phyloP scores from a whole-genome alignment of 2,329 filamentous ascomycete genomes.

The Sporothrix phasma region DNA sequence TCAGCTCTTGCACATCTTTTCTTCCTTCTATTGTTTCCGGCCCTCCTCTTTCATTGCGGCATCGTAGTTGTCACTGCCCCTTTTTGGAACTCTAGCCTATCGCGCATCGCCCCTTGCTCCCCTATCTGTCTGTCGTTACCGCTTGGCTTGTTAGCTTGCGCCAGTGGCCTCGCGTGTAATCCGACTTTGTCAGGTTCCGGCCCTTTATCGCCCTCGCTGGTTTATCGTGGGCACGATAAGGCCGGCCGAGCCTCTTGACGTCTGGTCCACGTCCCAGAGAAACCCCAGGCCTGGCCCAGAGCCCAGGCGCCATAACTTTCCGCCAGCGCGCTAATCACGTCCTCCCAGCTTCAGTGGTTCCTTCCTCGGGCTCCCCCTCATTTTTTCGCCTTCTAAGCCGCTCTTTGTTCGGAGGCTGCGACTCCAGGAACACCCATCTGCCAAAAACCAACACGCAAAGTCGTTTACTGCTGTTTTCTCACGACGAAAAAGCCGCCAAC shows the following conservation, averaged over 20 bases:
- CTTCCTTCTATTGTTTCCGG: not conserved
- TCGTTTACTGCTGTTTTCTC: not conserved
- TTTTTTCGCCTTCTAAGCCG: not conserved
- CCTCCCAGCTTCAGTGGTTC: not conserved
- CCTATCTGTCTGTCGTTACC: not conserved
- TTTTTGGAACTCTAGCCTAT: not conserved
- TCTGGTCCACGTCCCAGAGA: not conserved
- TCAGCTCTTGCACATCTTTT: not conserved
- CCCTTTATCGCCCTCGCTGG: conserved; percentile 15
- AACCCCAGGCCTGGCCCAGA: not conserved
- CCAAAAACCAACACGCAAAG: not conserved
- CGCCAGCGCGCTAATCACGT: conserved; percentile 19
- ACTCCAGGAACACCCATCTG: not conserved
- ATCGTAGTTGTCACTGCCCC: not conserved
- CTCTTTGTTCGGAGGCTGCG: not conserved
- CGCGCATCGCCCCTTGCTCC: not conserved
- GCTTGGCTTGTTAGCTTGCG: not conserved
- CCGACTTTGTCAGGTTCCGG: conserved; percentile 11
- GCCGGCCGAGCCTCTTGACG: not conserved
- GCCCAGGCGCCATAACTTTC: not conserved
- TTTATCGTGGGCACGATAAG: conserved; percentile 14
- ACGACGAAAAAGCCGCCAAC: not conserved
- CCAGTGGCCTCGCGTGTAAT: conserved; percentile 1
- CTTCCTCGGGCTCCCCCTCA: not conserved
- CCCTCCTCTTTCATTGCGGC: not conserved